A percentile compares a stretch with the other conserved stretches of the same genome.
Evolutionary conservation across 441 rosid genomes (phyloP).

Genomic region (Pelargonium cotyledonis): DNA sequence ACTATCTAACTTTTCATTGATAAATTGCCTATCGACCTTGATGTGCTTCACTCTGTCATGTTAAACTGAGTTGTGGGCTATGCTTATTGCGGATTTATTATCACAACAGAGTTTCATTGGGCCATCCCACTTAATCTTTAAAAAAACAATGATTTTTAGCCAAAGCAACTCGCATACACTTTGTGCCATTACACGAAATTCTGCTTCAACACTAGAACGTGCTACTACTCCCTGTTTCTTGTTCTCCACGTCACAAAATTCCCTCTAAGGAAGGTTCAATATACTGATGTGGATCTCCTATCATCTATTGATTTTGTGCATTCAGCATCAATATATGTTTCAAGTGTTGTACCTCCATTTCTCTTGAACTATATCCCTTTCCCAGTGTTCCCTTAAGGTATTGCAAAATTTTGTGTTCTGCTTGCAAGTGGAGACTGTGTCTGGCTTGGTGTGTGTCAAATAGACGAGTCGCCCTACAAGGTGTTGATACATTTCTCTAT

Average conservation of each 20-base stretch:
- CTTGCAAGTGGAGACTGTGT: background rate
- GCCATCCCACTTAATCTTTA: background rate
- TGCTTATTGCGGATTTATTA: background rate
- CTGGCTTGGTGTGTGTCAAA: background rate
- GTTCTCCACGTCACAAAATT: background rate
- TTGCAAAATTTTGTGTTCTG: background rate
- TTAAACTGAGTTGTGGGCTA: background rate
- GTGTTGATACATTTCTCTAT: background rate
- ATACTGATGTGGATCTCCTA: background rate
- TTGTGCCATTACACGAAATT: background rate
- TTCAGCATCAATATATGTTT: background rate
- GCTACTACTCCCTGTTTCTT: background rate
- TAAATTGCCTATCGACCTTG: background rate
- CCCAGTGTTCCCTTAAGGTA: background rate
- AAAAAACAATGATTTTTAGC: background rate
- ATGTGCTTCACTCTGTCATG: background rate
- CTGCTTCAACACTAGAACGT: background rate
- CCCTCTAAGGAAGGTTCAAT: constrained; percentile 1
- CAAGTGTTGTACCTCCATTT: background rate
- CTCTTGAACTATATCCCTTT: background rate
- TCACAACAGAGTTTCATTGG: background rate
- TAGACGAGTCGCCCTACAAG: background rate
- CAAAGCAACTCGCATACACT: background rate
- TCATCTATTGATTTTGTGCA: background rate
- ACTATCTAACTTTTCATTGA: background rate